Base-by-base conservation (phyloP, 2,329 filamentous ascomycete genomes). In the Colletotrichum tamarilloi region DNA sequence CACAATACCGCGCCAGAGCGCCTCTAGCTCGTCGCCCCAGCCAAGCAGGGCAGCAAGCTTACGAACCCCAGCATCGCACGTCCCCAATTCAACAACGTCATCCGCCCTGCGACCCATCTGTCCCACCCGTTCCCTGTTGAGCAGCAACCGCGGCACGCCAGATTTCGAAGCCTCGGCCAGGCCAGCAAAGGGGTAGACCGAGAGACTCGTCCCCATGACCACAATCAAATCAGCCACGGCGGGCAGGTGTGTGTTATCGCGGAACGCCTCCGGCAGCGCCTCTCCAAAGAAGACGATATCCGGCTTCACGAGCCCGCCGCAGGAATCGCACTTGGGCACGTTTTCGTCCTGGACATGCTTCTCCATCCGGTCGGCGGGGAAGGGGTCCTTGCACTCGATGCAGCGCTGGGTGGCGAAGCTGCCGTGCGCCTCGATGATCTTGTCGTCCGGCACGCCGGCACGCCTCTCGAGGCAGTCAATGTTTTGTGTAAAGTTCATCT, bases 241-340 rank as follows among this genome's bases (percentile, higher is more conserved):
- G 0, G 90, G 88, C 14, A 92, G 82, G 53, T 84, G 74, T 9
- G 80, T 77, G 30, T 83, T 80, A 26, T 81, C 75, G 0, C 79
- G 77, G 68, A 86, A 86, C 0, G 75, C 74, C 52, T 79, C 77
- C 0, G 84, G 84, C 3, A 95, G 83, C 1, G 89, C 82, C 80
- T 95, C 95, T 63, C 95, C 95, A 77, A 98, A 98, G 84, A 98
- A 98, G 42, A 97, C 95, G 79, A 98, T 98, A 78, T 98, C 94
- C 0, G 95, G 95, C 84, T 98, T 98, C 49, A 98, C 94, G 2
- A 97, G 85, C 0, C 95, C 95, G 46, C 88, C 85, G 80, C 96
- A 98, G 24, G 84, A 80, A 9, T 85, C 79, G 80, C 96, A 98
- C 73, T 85, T 86, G 0, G 96, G 94, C 0, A 97, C 93, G 30